Conservation (phyloP, 2,329 filamentous ascomycete species). For the Colletotrichum graminicola region DNA sequence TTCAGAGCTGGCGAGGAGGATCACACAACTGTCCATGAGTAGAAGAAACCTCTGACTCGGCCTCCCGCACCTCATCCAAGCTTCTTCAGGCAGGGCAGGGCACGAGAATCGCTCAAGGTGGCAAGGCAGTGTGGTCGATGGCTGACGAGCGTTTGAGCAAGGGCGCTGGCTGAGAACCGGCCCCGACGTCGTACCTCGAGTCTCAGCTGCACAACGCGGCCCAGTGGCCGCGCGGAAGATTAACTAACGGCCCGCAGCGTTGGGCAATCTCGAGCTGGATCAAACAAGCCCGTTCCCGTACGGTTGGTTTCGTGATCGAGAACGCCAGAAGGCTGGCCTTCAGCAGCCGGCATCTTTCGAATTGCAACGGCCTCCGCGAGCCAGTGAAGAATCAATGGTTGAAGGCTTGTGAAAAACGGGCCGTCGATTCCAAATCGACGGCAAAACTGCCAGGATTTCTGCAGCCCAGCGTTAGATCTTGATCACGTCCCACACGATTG, state of each 20-base stretch:
- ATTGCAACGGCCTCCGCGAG: background rate
- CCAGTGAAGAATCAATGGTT: background rate
- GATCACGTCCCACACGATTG: slow-evolving; percentile 36
- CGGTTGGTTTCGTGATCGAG: background rate
- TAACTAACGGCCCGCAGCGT: background rate
- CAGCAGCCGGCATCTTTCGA: background rate
- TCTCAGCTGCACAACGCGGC: background rate
- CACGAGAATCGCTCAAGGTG: background rate
- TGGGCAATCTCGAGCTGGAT: background rate
- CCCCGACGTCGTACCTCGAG: background rate
- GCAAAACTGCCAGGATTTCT: slow-evolving; percentile 2
- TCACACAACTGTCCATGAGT: background rate
- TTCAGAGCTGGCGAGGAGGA: slow-evolving; percentile 13
- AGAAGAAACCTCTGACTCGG: slow-evolving; percentile 25
- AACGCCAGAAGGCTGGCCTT: background rate
- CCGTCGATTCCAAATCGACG: slow-evolving; percentile 35
- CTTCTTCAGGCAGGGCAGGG: slow-evolving; percentile 22
- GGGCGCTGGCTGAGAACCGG: background rate
- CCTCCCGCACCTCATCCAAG: background rate
- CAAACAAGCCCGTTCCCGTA: background rate
- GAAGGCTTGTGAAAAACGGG: slow-evolving; percentile 20
- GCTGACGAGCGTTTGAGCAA: background rate
- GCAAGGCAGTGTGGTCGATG: no score
- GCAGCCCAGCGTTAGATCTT: slow-evolving; percentile 36
- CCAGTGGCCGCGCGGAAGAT: background rate